Conservation (phyloP, 2,329 filamentous ascomycete genomes). For the Bipolaris zeicola region DNA sequence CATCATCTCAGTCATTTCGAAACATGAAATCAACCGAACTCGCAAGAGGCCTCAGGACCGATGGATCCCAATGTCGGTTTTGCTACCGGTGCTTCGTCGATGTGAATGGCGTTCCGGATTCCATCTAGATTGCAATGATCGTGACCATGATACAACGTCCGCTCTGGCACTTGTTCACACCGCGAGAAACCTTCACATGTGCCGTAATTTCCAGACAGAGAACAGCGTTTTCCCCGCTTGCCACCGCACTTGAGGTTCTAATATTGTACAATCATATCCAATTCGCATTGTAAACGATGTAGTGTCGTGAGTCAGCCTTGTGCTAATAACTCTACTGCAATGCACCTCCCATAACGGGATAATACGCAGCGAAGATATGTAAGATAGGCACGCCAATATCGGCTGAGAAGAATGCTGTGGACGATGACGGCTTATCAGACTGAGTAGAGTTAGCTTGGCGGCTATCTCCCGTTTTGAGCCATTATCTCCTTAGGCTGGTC, state of each 20-base stretch:
- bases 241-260: neutral
- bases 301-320: neutral
- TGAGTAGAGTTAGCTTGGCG: neutral
- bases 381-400: neutral
- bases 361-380: neutral
- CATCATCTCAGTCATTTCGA: neutral
- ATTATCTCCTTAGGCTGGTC: neutral
- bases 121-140: neutral
- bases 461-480: neutral
- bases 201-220: neutral
- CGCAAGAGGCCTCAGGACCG: neutral
- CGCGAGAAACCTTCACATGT: conserved; percentile 18
- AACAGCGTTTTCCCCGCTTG: neutral
- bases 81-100: neutral
- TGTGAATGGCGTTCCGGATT: neutral
- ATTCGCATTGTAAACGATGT: neutral
- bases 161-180: conserved; percentile 10
- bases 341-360: neutral
- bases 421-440: neutral
- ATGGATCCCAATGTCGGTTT: neutral
- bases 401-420: neutral
- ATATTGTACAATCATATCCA: neutral
- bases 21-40: neutral
- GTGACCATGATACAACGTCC: conserved; percentile 14
- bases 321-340: neutral